A percentile compares a stretch with the other conserved stretches of the same genome.
Conservation (phyloP, 495 filamentous ascomycete species). For the Talaromyces ruber region DNA sequence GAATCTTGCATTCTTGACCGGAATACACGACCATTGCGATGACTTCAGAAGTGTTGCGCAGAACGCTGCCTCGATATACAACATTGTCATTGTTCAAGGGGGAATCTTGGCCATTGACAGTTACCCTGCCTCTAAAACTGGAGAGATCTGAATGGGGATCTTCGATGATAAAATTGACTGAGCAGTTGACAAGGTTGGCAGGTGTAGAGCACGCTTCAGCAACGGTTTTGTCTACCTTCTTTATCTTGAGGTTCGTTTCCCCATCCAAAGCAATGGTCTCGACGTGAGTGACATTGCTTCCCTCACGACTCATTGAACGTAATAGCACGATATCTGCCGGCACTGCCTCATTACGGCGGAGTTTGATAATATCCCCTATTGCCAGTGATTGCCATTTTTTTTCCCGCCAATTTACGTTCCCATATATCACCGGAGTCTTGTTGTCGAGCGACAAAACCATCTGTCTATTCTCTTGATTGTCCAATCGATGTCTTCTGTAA, state of each 20-base stretch:
- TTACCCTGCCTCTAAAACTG: constrained; percentile 80
- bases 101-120: constrained; percentile 55
- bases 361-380: constrained; percentile 76
- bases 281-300: constrained; percentile 71
- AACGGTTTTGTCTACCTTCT: constrained; percentile 60
- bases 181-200: constrained; percentile 38
- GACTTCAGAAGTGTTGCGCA: constrained; percentile 71
- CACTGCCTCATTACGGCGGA: constrained; percentile 66
- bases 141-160: constrained; percentile 92
- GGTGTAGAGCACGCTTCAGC: constrained; percentile 54
- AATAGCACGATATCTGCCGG: constrained; percentile 80
- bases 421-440: constrained; percentile 13
- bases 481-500: constrained; percentile 71
- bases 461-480: constrained; percentile 80
- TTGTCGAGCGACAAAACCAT: constrained; percentile 22
- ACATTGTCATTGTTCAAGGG: constrained; percentile 81
- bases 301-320: constrained; percentile 59
- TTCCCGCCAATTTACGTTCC: constrained; percentile 44
- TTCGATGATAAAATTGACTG: constrained; percentile 57
- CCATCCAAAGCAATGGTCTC: constrained; percentile 95
- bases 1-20: constrained; percentile 95
- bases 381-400: constrained; percentile 71
- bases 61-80: constrained; percentile 77
- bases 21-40: constrained; percentile 85
- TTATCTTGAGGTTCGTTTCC: constrained; percentile 90